Evolutionary conservation across 345 rosid species (phyloP).

Genomic region (Heritiera fomes): DNA sequence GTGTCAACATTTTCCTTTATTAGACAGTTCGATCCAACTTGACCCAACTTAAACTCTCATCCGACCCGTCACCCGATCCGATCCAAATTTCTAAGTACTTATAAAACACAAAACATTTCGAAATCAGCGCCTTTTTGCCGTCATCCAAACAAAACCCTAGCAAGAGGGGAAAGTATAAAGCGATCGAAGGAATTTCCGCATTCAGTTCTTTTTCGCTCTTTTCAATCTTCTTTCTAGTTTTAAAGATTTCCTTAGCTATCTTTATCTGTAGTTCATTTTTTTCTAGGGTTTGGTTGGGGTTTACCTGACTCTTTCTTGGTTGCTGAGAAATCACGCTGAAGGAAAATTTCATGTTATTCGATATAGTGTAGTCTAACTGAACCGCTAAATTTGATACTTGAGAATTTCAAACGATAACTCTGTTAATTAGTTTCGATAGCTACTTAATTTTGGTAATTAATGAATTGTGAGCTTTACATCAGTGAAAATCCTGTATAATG

Average conservation of each 20-base stretch:
- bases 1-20: too few relatives aligned
- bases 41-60: not conserved
- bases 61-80: not conserved
- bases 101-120: not conserved
- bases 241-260: not conserved
- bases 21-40: not conserved
- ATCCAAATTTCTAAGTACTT: not conserved
- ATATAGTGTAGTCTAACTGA: not conserved
- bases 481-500: too few relatives aligned
- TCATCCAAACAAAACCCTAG: not conserved
- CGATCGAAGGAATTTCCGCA: not conserved
- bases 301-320: not conserved
- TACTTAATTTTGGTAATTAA: not conserved
- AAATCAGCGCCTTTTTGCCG: too few relatives aligned
- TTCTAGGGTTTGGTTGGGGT: not conserved
- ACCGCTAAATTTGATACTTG: not conserved
- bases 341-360: not conserved
- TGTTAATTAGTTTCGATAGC: not conserved
- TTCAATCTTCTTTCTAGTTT: not conserved
- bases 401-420: not conserved
- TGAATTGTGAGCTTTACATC: too few relatives aligned
- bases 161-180: not conserved
- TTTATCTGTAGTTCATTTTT: not conserved
- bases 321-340: slow-evolving; percentile 11
- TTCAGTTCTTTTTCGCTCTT: not conserved